These are phyloP conservation scores for Catharanthus roseus DNA, from an alignment of 257 asterid genomes.

Conservation along the genomic window DNA sequence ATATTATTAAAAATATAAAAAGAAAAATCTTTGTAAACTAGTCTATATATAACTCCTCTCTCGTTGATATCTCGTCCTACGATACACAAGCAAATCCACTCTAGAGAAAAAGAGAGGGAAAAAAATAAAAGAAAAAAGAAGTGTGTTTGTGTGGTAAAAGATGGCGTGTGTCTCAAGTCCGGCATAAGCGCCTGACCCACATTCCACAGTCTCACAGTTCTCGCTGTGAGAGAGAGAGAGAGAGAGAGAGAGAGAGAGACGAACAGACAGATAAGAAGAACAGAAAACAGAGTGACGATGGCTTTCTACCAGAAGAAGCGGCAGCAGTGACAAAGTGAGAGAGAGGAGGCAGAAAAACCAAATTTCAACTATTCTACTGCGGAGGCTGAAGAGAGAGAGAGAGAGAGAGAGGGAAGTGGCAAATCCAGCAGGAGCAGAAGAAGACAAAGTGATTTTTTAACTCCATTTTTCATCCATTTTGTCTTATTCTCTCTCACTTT, in stretches of 20 bases:
- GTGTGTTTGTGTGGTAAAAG: constrained; percentile 18
- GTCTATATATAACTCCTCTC: background rate
- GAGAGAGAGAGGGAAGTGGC: no score
- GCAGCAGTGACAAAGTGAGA: no score
- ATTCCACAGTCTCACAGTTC: constrained; percentile 11
- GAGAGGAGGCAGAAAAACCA: background rate
- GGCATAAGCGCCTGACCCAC: constrained; percentile 54
- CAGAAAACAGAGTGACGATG: constrained; percentile 15
- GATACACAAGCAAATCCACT: background rate
- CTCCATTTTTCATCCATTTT: constrained; percentile 7
- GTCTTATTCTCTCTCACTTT: background rate
- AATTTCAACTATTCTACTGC: background rate
- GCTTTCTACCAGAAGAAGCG: constrained; percentile 1
- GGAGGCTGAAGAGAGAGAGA: background rate
- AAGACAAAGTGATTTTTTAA: background rate
- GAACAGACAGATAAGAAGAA: constrained; percentile 12
- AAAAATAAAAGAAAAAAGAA: background rate
- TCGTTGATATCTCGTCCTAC: background rate
- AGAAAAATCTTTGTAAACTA: no score
- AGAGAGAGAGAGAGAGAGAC: background rate
- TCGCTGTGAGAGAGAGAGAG: no score
- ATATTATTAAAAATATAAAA: no score
- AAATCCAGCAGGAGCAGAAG: background rate
- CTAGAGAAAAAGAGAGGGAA: background rate
- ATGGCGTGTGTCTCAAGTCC: constrained; percentile 72